phyloP scores from a whole-genome alignment of 306 rosid species.

The Corylus heterophylla region DNA sequence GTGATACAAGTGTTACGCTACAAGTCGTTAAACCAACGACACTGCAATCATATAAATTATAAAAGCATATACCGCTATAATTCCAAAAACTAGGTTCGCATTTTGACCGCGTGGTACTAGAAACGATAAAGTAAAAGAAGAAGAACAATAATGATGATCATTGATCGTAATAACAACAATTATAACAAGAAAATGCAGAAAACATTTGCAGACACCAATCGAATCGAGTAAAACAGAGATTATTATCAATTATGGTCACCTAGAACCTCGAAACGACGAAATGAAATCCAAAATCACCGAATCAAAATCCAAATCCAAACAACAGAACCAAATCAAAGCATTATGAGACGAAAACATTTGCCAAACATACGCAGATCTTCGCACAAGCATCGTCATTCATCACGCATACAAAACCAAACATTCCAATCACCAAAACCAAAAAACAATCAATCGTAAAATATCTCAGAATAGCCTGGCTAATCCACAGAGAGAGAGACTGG shows the following conservation, averaged over 20 bases:
- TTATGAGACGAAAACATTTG: background rate
- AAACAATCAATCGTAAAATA: slow-evolving; percentile 9
- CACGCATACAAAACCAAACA: background rate
- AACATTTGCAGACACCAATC: too few species aligned
- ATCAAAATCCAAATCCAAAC: background rate
- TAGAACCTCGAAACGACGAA: too few species aligned
- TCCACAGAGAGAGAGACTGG: background rate
- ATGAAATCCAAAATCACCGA: background rate
- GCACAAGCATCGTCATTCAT: background rate
- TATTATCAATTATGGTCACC: too few species aligned
- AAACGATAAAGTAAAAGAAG: background rate
- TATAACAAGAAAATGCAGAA: too few species aligned
- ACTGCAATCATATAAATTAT: background rate
- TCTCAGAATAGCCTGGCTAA: background rate
- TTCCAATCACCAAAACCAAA: background rate
- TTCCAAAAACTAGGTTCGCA: background rate
- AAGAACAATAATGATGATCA: background rate
- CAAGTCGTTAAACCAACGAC: background rate
- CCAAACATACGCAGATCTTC: background rate
- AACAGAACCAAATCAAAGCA: background rate
- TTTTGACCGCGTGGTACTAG: background rate
- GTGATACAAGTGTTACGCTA: slow-evolving; percentile 4
- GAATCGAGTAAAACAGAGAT: too few species aligned
- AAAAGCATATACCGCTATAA: background rate
- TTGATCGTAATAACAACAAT: too few species aligned